Conservation (phyloP, 306 rosid genomes). For the Oxytropis ochrocephala region DNA sequence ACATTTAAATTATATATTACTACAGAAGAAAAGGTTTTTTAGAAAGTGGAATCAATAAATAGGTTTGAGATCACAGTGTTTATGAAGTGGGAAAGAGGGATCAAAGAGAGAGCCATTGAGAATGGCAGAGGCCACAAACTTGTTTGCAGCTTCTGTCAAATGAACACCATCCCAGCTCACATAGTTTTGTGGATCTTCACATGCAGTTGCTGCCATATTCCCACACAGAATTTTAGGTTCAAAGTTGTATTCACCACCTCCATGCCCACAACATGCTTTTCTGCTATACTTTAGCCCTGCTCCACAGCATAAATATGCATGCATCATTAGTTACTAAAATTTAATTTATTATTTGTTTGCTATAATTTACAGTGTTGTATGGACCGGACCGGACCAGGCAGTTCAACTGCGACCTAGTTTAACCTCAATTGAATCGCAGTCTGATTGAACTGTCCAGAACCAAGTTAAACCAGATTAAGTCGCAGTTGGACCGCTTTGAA, state of each 20-base stretch:
- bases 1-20: too few relatives aligned
- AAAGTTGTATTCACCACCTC: conserved; percentile 61
- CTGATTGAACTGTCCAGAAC: too few relatives aligned
- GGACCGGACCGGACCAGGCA: too few relatives aligned
- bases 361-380: too few relatives aligned
- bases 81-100: conserved; percentile 52
- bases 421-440: too few relatives aligned
- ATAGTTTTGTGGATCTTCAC: conserved; percentile 60
- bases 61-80: conserved; percentile 46
- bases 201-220: conserved; percentile 52
- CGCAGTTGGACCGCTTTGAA: too few relatives aligned
- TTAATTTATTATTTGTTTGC: too few relatives aligned
- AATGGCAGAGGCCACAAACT: conserved; percentile 47
- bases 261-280: conserved; percentile 77
- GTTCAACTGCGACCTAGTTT: too few relatives aligned
- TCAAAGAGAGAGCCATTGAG: conserved; percentile 57
- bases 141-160: conserved; percentile 76
- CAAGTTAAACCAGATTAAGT: too few relatives aligned
- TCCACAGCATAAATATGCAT: not conserved
- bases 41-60: conserved; percentile 25
- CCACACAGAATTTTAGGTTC: conserved; percentile 51
- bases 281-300: conserved; percentile 53
- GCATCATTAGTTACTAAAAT: too few relatives aligned
- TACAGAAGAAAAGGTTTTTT: too few relatives aligned
- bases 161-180: conserved; percentile 92